Percentiles rank a stretch among this genome's conserved stretches.
Evolutionary conservation across 2,329 filamentous ascomycete genomes (phyloP).

Genomic region (Talaromyces sp.): DNA sequence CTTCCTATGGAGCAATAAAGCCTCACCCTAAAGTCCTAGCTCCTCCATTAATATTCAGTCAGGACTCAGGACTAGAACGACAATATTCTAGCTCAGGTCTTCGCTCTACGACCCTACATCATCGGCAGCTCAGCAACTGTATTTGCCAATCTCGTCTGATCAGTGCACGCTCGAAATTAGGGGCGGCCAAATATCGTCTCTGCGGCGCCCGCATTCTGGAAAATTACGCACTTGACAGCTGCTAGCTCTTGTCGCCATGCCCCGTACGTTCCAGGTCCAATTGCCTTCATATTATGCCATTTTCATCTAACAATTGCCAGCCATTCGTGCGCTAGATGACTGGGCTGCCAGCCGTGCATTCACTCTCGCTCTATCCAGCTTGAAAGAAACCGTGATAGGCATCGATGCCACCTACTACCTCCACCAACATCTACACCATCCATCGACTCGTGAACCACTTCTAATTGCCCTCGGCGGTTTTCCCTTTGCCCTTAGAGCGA

Average conservation of each 20-base stretch:
- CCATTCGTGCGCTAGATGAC: constrained; percentile 50
- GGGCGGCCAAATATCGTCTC: not conserved
- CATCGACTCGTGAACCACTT: constrained; percentile 74
- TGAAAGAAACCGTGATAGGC: constrained; percentile 70
- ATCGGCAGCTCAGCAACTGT: not conserved
- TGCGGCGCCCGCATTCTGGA: constrained; percentile 12
- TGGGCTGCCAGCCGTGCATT: constrained; percentile 53
- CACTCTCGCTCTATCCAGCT: constrained; percentile 60
- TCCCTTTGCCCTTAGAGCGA: constrained; percentile 69
- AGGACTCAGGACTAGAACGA: no score
- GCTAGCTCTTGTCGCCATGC: constrained; percentile 8
- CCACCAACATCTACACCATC: constrained; percentile 65
- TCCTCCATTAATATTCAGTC: not conserved
- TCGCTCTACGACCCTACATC: no score
- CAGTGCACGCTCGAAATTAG: not conserved
- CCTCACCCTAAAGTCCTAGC: constrained; percentile 4
- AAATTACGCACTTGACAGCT: constrained; percentile 1
- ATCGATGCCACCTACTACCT: constrained; percentile 91
- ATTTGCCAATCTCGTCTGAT: not conserved
- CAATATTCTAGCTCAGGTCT: no score
- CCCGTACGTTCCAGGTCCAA: constrained; percentile 7
- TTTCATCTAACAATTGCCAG: not conserved
- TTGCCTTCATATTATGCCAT: not conserved
- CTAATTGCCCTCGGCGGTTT: constrained; percentile 84
- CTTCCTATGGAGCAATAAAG: not conserved